Percentiles rank a stretch among this genome's conserved stretches.
phyloP scores from a whole-genome alignment of 768 basidiomycete species.

The Tulasnella sp. region DNA sequence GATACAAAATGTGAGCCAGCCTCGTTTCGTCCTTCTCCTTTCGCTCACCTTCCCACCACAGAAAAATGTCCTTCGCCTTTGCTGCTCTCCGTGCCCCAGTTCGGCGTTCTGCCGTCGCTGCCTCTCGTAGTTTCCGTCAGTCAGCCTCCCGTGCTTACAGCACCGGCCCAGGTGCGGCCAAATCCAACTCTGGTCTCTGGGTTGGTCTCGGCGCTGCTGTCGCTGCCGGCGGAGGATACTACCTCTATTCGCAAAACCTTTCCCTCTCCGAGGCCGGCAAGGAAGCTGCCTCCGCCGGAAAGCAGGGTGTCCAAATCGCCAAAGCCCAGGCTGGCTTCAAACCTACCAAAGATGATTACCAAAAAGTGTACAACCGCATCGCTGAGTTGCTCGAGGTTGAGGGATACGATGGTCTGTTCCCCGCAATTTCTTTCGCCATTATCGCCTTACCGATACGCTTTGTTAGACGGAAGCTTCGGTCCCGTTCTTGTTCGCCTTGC shows the following conservation, averaged over 20 bases:
- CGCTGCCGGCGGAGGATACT: slow-evolving; percentile 52
- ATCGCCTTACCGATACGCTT: neutral
- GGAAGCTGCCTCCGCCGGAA: slow-evolving; percentile 42
- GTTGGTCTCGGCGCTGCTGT: slow-evolving; percentile 49
- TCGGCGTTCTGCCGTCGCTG: slow-evolving; percentile 11
- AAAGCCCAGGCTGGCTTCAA: slow-evolving; percentile 59
- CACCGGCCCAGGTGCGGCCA: slow-evolving; percentile 12
- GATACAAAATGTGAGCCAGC: neutral
- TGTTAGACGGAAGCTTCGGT: slow-evolving; percentile 71
- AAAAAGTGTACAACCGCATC: slow-evolving; percentile 91
- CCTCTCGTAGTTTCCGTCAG: slow-evolving; percentile 23
- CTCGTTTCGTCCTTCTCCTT: neutral
- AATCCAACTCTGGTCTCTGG: slow-evolving; percentile 41
- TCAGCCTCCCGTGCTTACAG: slow-evolving; percentile 13
- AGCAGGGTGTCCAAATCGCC: slow-evolving; percentile 47
- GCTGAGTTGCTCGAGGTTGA: slow-evolving; percentile 60
- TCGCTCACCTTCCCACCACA: neutral
- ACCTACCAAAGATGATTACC: slow-evolving; percentile 74
- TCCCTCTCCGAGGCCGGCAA: slow-evolving; percentile 32
- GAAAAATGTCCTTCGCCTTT: slow-evolving; percentile 1
- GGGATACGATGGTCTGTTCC: slow-evolving; percentile 70
- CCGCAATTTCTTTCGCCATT: neutral
- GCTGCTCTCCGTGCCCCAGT: slow-evolving; percentile 14
- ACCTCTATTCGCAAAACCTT: slow-evolving; percentile 35
- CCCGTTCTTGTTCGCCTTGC: slow-evolving; percentile 82